phyloP scores from a whole-genome alignment of 192 early-diverging fungal genomes.

The Phycomyces blakesleeanus region DNA sequence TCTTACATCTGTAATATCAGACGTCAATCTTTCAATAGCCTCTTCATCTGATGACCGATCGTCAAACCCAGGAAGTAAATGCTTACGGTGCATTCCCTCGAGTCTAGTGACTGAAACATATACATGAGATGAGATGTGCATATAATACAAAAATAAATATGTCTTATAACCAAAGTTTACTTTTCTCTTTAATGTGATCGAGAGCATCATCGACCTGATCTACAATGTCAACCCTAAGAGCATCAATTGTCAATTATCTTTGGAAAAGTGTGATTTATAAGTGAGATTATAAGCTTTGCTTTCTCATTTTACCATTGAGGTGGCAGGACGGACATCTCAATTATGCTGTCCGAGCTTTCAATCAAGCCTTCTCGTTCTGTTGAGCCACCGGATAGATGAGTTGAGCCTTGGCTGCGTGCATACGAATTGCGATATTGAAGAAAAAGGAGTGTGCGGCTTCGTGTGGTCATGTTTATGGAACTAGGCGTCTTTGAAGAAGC shows the following conservation, averaged over 20 bases:
- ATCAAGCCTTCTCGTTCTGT: slow-evolving; percentile 53
- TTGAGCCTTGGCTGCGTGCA: slow-evolving; percentile 49
- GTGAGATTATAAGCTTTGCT: neutral
- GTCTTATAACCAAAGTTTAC: slow-evolving; percentile 27
- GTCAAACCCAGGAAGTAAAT: slow-evolving; percentile 91
- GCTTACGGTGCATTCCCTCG: slow-evolving; percentile 80
- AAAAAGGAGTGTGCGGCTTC: slow-evolving; percentile 88
- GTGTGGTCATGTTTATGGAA: slow-evolving; percentile 63
- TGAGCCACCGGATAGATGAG: slow-evolving; percentile 4
- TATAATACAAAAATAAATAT: neutral
- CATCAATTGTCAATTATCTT: neutral
- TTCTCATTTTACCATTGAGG: slow-evolving; percentile 75
- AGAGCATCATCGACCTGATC: slow-evolving; percentile 78
- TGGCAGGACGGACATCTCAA: slow-evolving; percentile 85
- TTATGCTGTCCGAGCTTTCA: slow-evolving; percentile 75
- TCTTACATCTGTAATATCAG: slow-evolving; percentile 76
- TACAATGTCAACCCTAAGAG: slow-evolving; percentile 79
- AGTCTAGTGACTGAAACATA: slow-evolving; percentile 58
- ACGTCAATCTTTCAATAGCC: slow-evolving; percentile 79
- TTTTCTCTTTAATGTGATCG: slow-evolving; percentile 62
- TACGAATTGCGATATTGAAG: slow-evolving; percentile 92
- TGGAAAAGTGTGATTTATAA: neutral
- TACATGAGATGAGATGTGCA: neutral
- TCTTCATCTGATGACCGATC: slow-evolving; percentile 75
- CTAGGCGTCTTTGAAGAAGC: too few species aligned